phyloP scores from a whole-genome alignment of 768 basidiomycete species.

The Trametes maxima region DNA sequence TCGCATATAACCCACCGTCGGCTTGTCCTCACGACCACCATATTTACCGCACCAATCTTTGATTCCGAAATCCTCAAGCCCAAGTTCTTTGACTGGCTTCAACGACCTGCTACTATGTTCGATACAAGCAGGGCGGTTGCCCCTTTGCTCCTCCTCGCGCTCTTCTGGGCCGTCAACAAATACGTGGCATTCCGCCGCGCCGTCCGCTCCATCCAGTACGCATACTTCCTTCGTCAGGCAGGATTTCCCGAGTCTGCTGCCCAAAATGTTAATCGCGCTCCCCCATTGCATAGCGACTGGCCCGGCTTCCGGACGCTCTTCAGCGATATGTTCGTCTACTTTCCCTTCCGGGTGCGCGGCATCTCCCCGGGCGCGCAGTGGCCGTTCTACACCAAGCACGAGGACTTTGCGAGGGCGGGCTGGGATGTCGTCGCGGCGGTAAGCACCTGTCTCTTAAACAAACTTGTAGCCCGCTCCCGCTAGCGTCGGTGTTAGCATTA shows the following conservation, averaged over 20 bases:
- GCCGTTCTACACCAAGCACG: conserved; percentile 26
- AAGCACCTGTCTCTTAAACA: neutral
- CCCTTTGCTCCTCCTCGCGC: conserved; percentile 15
- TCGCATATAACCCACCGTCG: neutral
- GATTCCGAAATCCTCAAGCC: too few relatives aligned
- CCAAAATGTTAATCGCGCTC: neutral
- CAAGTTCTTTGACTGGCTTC: too few relatives aligned
- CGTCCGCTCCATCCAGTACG: conserved; percentile 26
- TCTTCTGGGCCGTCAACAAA: conserved; percentile 20
- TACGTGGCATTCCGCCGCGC: conserved; percentile 22
- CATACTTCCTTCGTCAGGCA: neutral
- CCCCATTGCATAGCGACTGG: conserved; percentile 13
- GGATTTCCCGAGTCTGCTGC: neutral
- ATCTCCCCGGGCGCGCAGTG: conserved; percentile 25
- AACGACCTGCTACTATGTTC: neutral
- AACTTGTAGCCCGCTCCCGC: neutral
- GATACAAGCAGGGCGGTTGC: conserved; percentile 7
- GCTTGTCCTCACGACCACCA: too few relatives aligned
- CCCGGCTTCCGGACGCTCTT: conserved; percentile 25
- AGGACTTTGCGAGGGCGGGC: conserved; percentile 27
- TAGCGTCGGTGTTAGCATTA: too few relatives aligned
- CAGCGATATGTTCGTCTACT: conserved; percentile 22
- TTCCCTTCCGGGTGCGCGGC: conserved; percentile 24
- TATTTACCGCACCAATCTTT: too few relatives aligned
- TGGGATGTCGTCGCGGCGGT: conserved; percentile 31